Evolutionary conservation across 208 protist species (phyloP), one percentile per base, ranked within the genome.

Genomic region (Leishmania braziliensis): DNA sequence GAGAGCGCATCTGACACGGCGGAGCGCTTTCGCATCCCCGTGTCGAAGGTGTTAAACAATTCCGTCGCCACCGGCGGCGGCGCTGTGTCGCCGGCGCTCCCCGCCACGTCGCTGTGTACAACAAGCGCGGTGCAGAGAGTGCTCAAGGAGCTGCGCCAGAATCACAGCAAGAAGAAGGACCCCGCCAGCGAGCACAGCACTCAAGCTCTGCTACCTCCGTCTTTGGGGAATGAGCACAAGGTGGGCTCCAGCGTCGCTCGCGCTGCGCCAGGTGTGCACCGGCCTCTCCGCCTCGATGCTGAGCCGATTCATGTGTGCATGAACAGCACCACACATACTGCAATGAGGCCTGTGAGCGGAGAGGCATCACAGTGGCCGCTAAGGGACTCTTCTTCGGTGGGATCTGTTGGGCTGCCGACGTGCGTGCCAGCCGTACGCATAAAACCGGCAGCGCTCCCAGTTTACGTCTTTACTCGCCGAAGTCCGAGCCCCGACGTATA

Each of bases 381-480:
- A 43, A 56, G 8, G 5, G 48, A 10, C 36, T 20, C n/a, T 4
- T 68, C 33, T n/a, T 56, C 46, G 33, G 16, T n/a, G 36, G 23
- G 33, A 39, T 20, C 74, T 26, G 62, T 10, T 4, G 43, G 29
- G 43, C 5, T 71, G 43, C n/a, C 51, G 8, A 60, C 54, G 9
- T 39, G 60, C 5, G 68, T 65, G 2, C 65, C 68, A 23, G 58
- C 29, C 6, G 66, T 73, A 23, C 75, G 62, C 18, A 50, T 91
- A 1, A 54, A 79, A 56, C 81, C 90, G 1, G 86, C 92, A 33
- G 71, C 68, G 20, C 80, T 95, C 58, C 92, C 92, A 2, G 92
- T 95, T 3, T 95, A 93, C 81, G 81, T 95, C 74, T 93, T 95
- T 85, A 81, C 90, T 71, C 78, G 89, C 1, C 92, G 92, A 68